Base-by-base conservation (phyloP, 805 yeast genomes). In the Yarrowia divulgata region DNA sequence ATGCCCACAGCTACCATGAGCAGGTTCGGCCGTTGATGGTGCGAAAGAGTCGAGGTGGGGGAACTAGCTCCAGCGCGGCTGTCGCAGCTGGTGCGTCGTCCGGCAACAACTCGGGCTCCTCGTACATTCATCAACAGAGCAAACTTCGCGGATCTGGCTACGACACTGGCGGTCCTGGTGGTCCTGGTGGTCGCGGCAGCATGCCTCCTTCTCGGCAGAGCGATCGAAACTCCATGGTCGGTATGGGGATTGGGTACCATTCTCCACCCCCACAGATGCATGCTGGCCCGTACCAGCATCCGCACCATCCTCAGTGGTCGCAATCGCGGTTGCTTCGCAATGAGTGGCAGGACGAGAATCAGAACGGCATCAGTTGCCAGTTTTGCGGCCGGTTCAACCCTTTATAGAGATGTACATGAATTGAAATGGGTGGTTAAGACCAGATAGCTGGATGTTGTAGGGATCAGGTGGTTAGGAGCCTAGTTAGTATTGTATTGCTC, bases 281-380 rank as follows among this genome's bases (percentile, higher is more conserved):
- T n/a, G n/a, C 57, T 18, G 60, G 43, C 16, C 60, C 23, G 37
- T 58, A 58, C 42, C 42, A 34, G 13, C 52, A 16, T n/a, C 35
- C 52, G 29, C 66, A 29, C 3, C 40, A 42, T 6, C 49, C 8
- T 18, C 66, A 58, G 37, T 58, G 66, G 66, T 45, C 66, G 13
- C 66, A 58, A 18, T 29, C 50, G 5, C 12, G 19, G 32, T 18
- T 43, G 40, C 50, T 45, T 1, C 49, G 66, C 8, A 58, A 58
- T 18, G 50, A 43, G 50, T 58, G 66, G 66, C 66, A 58, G 66
- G 66, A 58, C 42, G 66, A 58, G 8, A 58, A 58, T 35, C 66
- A 42, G 18, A 32, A 43, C n/a, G 66, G 66, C 32, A 32, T 58
- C 23, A 57, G 37, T n/a, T 58, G 66, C 50, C 49, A 43, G 66